Evolutionary conservation across 1,284 basidiomycete species (phyloP), one percentile per base, ranked within the genome.

Genomic region (Cryptococcus neoformans): DNA sequence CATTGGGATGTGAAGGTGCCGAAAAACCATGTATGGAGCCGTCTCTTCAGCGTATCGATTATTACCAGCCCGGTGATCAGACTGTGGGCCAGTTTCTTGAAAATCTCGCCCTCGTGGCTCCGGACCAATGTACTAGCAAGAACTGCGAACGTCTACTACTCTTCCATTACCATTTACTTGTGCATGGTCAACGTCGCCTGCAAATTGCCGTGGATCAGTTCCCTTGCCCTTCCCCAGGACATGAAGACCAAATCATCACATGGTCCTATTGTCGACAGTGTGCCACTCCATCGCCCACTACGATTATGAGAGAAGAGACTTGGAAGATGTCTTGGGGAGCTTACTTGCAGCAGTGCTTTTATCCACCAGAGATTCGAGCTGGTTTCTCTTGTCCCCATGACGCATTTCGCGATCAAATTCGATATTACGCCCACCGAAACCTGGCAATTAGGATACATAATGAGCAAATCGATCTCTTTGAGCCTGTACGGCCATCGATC

Each of bases 51-150:
- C 87, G 88, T 58, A 85, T 90, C 78, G 87, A 86, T 34, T 98
- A 95, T 77, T 99, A 99, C 70, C 90, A 92, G 49, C 86, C 90
- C 57, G 90, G 91, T 62, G 95, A 99, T 73, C 86, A 85, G 73
- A 93, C 95, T 1, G 83, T 99, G 4, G 92, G 92, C 0, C 90
- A 93, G 70, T 96, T 89, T 77, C 87, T 99, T 61, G 91, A 94
- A 54, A 51, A 53, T 66, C 85, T 87, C 45, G 83, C 85, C 0
- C 85, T 88, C 40, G 81, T 82, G 52, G 89, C 92, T 44, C 87
- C 84, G 7, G 82, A 83, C 34, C 65, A 69, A 36, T 99, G 96
- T 69, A 81, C 84, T 1, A 87, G 87, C 49, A 92, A 91, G 72
- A 84, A 84, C 1, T 99, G 95, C 69, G 87, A 88, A 55, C 84